These are phyloP conservation scores for Striga hermonthica DNA, from an alignment of 305 asterid genomes.

Conservation along the genomic window DNA sequence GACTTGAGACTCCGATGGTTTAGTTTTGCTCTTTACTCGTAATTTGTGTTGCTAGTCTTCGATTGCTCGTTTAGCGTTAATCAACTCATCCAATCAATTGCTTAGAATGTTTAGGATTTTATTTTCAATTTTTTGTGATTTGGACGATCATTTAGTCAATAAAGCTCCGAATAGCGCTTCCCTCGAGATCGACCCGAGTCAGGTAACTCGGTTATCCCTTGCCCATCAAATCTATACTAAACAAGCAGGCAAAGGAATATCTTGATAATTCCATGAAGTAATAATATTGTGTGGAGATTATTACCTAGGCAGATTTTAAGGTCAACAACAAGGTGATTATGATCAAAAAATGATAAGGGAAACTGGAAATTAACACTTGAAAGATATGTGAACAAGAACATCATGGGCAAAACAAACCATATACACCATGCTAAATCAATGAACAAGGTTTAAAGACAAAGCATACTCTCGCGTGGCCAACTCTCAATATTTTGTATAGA, in stretches of 20 bases:
- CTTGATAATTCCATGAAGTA: conserved; percentile 15
- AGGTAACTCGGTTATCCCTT: too few species aligned
- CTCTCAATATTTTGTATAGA: conserved; percentile 79
- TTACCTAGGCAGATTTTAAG: conserved; percentile 34
- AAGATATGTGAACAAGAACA: conserved; percentile 10
- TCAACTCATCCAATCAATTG: too few species aligned
- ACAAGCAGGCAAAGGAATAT: not conserved
- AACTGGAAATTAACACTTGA: conserved; percentile 33
- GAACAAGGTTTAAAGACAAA: conserved; percentile 22
- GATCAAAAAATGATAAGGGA: conserved; percentile 28
- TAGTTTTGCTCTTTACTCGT: too few species aligned
- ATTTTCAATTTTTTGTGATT: too few species aligned
- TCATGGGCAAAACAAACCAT: conserved; percentile 11
- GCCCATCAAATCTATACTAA: too few species aligned
- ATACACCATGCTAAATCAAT: conserved; percentile 26
- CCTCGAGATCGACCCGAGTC: too few species aligned
- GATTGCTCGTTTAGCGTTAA: too few species aligned
- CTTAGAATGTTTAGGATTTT: too few species aligned
- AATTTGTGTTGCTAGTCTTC: too few species aligned
- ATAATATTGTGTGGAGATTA: conserved; percentile 3
- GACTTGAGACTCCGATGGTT: too few species aligned
- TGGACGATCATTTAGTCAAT: too few species aligned
- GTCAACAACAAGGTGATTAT: conserved; percentile 34
- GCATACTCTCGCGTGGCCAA: conserved; percentile 90
- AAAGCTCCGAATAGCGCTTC: too few species aligned